Evolutionary conservation across 2,329 filamentous ascomycete genomes (phyloP).

Genomic region (Chrysosphaeria jannelii): DNA sequence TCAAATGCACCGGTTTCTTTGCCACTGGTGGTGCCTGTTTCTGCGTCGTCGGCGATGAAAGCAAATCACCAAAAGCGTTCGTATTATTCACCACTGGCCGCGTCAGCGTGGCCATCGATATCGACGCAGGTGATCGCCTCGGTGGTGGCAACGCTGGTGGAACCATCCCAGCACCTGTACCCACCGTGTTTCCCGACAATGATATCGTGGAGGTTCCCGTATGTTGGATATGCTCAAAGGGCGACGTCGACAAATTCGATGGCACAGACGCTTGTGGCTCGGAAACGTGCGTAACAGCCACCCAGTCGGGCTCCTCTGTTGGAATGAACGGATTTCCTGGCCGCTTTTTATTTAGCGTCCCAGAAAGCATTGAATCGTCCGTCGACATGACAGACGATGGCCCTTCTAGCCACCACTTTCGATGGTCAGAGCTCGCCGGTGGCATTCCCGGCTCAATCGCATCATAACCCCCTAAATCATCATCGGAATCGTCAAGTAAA

Average conservation of each 20-base stretch:
- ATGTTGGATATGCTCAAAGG: conserved; percentile 23
- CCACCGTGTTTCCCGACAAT: conserved; percentile 1
- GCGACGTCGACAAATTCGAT: conserved; percentile 26
- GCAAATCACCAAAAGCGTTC: conserved; percentile 8
- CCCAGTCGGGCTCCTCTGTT: conserved; percentile 60
- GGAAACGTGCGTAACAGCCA: conserved; percentile 27
- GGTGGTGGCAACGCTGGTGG: background rate
- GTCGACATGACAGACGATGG: too few species aligned
- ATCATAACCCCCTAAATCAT: conserved; percentile 56
- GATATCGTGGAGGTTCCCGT: background rate
- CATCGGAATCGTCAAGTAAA: too few species aligned
- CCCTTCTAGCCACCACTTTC: conserved; percentile 42
- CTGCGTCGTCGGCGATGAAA: conserved; percentile 3
- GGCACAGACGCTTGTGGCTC: conserved; percentile 21
- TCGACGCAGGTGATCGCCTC: conserved; percentile 5
- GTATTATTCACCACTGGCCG: too few species aligned
- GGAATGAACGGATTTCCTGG: conserved; percentile 56
- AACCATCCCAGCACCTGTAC: background rate
- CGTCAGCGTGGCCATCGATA: conserved; percentile 7
- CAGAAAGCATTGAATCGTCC: too few species aligned
- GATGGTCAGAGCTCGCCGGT: conserved; percentile 33
- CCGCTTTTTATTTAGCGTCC: conserved; percentile 42
- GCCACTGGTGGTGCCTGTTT: conserved; percentile 26
- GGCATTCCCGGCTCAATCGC: conserved; percentile 52
- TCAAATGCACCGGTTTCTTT: conserved; percentile 28